These are phyloP conservation scores for Gynandropsis gynandra DNA, from an alignment of 345 rosid genomes.

Conservation along the genomic window DNA sequence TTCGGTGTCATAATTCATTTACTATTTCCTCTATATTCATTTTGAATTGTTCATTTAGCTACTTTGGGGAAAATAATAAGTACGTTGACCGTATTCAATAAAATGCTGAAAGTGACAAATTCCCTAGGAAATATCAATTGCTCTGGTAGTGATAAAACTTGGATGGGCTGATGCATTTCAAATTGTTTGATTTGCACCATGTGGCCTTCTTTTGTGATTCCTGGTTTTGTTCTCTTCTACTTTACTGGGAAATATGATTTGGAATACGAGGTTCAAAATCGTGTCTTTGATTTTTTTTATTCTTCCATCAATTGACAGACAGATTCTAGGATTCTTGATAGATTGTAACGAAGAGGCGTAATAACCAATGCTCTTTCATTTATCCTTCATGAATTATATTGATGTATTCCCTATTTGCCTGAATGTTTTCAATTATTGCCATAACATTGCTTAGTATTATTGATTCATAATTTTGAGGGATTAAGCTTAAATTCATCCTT, in stretches of 20 bases:
- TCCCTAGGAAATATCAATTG: not conserved
- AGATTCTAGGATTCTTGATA: not conserved
- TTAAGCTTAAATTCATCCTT: conserved; percentile 20
- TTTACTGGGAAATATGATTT: no score
- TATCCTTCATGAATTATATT: not conserved
- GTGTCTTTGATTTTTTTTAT: no score
- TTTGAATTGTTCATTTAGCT: conserved; percentile 15
- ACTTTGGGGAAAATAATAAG: conserved; percentile 2
- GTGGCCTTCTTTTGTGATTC: no score
- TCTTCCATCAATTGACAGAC: no score
- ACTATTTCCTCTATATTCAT: conserved; percentile 3
- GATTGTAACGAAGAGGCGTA: conserved; percentile 13
- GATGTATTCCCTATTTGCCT: conserved; percentile 3
- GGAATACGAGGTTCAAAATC: no score
- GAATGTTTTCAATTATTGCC: not conserved
- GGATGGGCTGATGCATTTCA: no score
- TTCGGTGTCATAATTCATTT: not conserved
- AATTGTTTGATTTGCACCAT: no score
- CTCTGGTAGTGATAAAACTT: no score
- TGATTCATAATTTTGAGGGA: conserved; percentile 8
- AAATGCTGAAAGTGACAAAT: not conserved
- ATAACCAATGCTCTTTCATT: not conserved
- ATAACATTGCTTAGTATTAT: not conserved
- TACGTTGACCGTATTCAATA: conserved; percentile 8
- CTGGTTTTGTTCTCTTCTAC: no score